Percentiles rank a stretch among this genome's conserved stretches.
phyloP scores from a whole-genome alignment of 352 stramenopile genomes.

The Aphanomyces stellatus region DNA sequence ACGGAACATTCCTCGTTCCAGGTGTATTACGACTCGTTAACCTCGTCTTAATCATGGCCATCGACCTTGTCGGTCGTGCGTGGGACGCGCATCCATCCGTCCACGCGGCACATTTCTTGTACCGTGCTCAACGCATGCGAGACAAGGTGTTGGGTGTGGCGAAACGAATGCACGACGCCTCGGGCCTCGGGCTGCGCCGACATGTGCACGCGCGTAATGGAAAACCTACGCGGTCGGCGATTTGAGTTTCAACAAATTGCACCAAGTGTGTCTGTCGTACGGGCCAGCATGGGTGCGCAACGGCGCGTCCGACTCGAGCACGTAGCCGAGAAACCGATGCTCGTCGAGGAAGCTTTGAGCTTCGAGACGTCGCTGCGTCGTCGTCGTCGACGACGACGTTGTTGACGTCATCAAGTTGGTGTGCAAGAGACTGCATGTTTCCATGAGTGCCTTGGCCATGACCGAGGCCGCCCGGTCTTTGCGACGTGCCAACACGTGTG shows the following conservation, averaged over 20 bases:
- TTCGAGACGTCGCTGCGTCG: background rate
- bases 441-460: background rate
- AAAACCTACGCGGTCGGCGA: too few species aligned
- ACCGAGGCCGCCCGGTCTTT: background rate
- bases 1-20: background rate
- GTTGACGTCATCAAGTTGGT: background rate
- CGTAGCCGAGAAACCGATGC: background rate
- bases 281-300: background rate
- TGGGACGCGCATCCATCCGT: constrained; percentile 18
- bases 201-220: too few species aligned
- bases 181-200: constrained; percentile 27
- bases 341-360: background rate
- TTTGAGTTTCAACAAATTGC: too few species aligned
- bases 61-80: constrained; percentile 11
- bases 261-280: too few species aligned
- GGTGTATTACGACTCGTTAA: constrained; percentile 1
- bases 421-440: background rate
- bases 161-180: constrained; percentile 46
- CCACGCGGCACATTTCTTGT: constrained; percentile 49
- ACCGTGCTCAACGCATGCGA: constrained; percentile 38
- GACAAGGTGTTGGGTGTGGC: constrained; percentile 39
- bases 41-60: background rate
- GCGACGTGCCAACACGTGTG: background rate
- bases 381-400: background rate
- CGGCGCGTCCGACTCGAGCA: background rate